Evolutionary conservation across 768 basidiomycete genomes (phyloP), one percentile per base, ranked within the genome.

Genomic region (Galerina sulciceps): DNA sequence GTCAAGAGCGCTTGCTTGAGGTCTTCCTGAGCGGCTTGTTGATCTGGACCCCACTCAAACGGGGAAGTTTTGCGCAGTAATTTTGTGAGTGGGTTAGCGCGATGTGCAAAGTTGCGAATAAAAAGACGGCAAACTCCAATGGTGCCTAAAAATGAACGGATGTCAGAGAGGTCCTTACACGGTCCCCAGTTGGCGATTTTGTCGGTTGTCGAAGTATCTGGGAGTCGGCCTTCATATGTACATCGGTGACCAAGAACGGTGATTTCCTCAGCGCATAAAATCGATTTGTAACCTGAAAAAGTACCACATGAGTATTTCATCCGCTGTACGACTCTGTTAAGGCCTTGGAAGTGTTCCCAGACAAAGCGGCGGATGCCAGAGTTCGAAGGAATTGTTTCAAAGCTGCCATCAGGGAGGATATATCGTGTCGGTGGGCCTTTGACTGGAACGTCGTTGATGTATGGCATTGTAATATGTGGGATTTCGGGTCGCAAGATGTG

Each of bases 1-100:
- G 50, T 36, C 3, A 45, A n/a, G 0, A 71, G 4, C 0, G 63
- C 63, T 1, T 60, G 1, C 56, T 78, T 76, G 1, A 76, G 45
- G 4, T 31, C 37, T 2, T 63, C 26, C 57, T 57, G 41, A 0
- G 71, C 55, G 6, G 14, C 10, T 1, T 10, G 11, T 20, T 53
- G 51, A 14, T 53, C 51, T 37, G 3, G 35, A 10, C 1, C 13
- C 15, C 15, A 42, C 13, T 42, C 41, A 15, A 42, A 42, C 1
- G 41, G 41, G 6, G 6, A 6, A 15, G 15, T 6, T 18, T 42
- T 42, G 1, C 41, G 6, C 1, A 14, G 10, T 26, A 26, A 26
- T 26, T 26, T 26, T 3, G 6, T 26, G 6, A 26, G 26, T 3
- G 3, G 26, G 6, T 26, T 3, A 6, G 26, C 26, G 26, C 26